Base-by-base conservation (phyloP, 139 green algal genomes). In the Desmodesmus armatus region DNA sequence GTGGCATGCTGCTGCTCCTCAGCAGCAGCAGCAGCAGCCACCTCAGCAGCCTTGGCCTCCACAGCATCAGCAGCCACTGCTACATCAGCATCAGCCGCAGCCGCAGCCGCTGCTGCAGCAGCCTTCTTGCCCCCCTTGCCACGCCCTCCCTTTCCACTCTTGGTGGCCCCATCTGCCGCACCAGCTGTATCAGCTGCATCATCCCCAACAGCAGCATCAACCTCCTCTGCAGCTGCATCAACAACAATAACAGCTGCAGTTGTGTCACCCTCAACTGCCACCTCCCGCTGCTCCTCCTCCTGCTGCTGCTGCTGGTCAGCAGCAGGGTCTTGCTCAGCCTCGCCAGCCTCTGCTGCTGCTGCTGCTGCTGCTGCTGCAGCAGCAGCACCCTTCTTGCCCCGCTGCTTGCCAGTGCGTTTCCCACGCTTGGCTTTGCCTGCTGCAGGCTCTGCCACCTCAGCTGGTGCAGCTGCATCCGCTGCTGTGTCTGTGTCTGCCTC, bases 21-120 rank as follows among this genome's bases (percentile, higher is more conserved):
- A 47, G 49, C 73, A 67, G 73, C 49, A 49, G 55, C n/a, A n/a
- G 55, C 73, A 80, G 73, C 49, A 35, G 41, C 73, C 49, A 33
- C 65, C 47, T 55, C 9, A 55, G 47, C 13, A 21, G 47, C 7
- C 47, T 55, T 55, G 47, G 33, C 65, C n/a, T 40, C 73, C 35
- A 33, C 49, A 51, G 47, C 73, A 80, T 13, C 31, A 49, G 47
- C 31, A 2, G 23, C 44, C 25, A 37, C 35, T 35, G 17, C 31
- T n/a, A n/a, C n/a, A 41, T 40, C 73, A 51, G 49, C 49, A 51
- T 29, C 73, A 80, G 29, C 31, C 33, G 47, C 31, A 2, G 23
- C 44, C 25, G 67, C 35, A 49, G 17, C 31, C 31, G 47, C 49
- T 35, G 47, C 31, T 27, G 41, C 31, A 44, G 23, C 49, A 51